Evolutionary conservation across 2,329 filamentous ascomycete genomes (phyloP).

Genomic region (Fusarium hainanense): DNA sequence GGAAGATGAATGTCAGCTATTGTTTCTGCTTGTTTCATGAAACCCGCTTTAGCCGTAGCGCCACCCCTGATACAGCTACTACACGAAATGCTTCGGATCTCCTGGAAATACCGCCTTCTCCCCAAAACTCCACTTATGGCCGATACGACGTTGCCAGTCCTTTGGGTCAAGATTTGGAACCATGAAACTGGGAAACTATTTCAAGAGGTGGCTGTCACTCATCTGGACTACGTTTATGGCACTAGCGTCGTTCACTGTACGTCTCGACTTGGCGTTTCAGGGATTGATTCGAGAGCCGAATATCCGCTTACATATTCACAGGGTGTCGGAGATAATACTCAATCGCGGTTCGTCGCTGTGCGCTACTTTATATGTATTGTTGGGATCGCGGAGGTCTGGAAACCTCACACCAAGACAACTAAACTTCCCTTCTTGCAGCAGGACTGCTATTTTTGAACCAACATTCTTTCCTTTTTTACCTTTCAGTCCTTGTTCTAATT

Average conservation of each 20-base stretch:
- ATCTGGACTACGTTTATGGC: constrained; percentile 1
- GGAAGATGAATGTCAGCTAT: not conserved
- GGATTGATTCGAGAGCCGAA: not conserved
- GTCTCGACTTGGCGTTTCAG: constrained; percentile 32
- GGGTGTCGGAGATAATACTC: not conserved
- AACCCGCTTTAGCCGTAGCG: constrained; percentile 2
- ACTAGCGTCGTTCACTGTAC: constrained; percentile 3
- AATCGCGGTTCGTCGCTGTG: fast-evolving
- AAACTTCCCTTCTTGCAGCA: not conserved
- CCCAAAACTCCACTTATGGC: not conserved
- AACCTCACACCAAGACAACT: not conserved
- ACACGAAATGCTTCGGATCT: constrained; percentile 7
- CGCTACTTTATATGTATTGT: not conserved
- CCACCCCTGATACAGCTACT: constrained; percentile 1
- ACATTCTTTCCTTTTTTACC: not conserved
- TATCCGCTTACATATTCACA: constrained; percentile 1
- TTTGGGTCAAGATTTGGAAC: not conserved
- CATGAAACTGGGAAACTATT: constrained; percentile 1
- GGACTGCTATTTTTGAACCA: not conserved
- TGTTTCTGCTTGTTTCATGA: constrained; percentile 22
- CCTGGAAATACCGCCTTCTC: constrained; percentile 12
- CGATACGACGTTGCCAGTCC: not conserved
- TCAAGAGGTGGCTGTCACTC: not conserved
- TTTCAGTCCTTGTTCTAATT: too few relatives aligned
- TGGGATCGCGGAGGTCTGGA: not conserved